Evolutionary conservation across 352 stramenopile genomes (phyloP).

Genomic region (Globisporangium parvum): DNA sequence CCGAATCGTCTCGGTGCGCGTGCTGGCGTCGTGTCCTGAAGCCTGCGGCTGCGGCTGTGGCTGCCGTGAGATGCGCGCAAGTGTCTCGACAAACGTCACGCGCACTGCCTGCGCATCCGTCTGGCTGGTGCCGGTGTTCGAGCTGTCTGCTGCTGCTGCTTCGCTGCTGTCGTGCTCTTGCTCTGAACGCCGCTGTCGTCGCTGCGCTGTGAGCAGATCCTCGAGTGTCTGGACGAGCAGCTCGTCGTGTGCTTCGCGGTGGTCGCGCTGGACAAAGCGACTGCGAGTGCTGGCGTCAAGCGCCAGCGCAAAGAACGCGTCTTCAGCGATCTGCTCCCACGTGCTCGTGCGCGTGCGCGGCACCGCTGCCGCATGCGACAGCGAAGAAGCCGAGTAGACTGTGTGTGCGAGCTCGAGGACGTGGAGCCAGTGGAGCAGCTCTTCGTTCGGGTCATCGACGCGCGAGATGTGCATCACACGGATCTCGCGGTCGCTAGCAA

Average conservation of each 20-base stretch:
- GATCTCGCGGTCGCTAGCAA: conserved; percentile 37
- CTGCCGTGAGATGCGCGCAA: neutral
- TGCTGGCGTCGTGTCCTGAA: neutral
- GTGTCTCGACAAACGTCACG: conserved; percentile 11
- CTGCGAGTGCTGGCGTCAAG: conserved; percentile 20
- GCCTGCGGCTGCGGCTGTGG: neutral
- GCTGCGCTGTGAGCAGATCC: conserved; percentile 26
- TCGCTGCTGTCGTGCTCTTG: neutral
- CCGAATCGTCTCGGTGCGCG: conserved; percentile 3
- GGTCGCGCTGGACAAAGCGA: conserved; percentile 19
- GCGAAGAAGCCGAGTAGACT: conserved; percentile 24
- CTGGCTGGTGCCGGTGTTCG: too few relatives aligned
- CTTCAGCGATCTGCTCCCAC: conserved; percentile 34
- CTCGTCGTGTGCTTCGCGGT: conserved; percentile 18
- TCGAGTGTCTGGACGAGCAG: conserved; percentile 33
- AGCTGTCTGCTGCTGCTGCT: too few relatives aligned
- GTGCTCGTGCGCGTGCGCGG: neutral
- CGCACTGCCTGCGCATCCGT: neutral
- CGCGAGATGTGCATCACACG: conserved; percentile 43
- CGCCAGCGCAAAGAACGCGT: conserved; percentile 41
- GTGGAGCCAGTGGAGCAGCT: conserved; percentile 68
- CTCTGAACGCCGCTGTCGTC: neutral
- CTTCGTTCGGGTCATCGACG: conserved; percentile 62
- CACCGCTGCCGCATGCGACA: neutral
- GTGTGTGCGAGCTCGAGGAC: conserved; percentile 34